Conservation (phyloP, 1,284 basidiomycete genomes). For the Mycena sp. region DNA sequence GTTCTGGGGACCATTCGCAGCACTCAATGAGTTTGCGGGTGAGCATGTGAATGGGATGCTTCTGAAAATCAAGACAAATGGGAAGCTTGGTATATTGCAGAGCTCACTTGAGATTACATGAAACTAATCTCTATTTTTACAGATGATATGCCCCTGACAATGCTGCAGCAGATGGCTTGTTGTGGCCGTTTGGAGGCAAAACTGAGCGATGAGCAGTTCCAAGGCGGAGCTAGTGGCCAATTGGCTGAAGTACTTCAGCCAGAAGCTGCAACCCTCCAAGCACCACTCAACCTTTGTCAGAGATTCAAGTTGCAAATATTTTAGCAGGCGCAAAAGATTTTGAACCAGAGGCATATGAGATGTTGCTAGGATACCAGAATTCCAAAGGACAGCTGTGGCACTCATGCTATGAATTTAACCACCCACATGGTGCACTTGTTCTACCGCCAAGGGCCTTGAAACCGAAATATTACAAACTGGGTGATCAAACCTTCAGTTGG, state of each 20-base stretch:
- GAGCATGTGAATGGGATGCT: too few relatives aligned
- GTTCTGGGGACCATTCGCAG: too few relatives aligned
- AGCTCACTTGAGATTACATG: too few relatives aligned
- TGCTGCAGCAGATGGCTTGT: not conserved
- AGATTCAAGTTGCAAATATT: not conserved
- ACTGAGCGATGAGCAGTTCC: not conserved
- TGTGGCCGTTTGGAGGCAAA: too few relatives aligned
- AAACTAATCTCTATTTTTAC: too few relatives aligned
- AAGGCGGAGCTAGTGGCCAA: not conserved
- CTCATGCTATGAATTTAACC: not conserved
- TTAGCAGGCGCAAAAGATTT: not conserved
- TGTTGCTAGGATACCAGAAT: too few relatives aligned
- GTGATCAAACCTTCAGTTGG: not conserved
- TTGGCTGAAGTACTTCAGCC: constrained; percentile 8
- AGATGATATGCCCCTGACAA: too few relatives aligned
- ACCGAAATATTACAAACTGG: not conserved
- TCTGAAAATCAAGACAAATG: too few relatives aligned
- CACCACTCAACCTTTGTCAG: not conserved
- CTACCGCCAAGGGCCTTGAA: constrained; percentile 1
- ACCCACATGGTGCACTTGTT: constrained; percentile 2
- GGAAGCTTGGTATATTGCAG: too few relatives aligned
- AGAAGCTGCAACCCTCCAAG: not conserved
- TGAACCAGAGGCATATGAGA: too few relatives aligned
- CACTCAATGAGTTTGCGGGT: too few relatives aligned
- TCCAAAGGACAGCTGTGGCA: constrained; percentile 2